Evolutionary conservation across 768 basidiomycete genomes (phyloP).

Genomic region (Termitomyces sp.): DNA sequence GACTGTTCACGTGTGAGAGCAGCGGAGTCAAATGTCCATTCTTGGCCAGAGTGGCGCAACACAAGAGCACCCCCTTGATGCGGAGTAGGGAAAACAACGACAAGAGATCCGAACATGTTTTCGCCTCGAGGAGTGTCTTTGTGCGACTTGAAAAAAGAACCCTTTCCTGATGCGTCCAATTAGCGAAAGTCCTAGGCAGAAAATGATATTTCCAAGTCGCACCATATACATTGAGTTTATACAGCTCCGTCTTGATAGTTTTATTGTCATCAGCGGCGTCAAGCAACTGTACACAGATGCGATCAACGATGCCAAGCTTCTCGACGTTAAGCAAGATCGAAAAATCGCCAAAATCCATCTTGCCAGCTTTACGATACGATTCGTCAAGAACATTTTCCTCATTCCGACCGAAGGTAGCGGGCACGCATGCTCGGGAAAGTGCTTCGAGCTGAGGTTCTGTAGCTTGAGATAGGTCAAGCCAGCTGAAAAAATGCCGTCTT

Average conservation of each 20-base stretch:
- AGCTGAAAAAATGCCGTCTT: neutral
- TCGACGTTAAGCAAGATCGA: conserved; percentile 25
- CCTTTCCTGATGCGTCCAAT: conserved; percentile 25
- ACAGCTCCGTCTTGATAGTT: conserved; percentile 23
- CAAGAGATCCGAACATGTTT: conserved; percentile 49
- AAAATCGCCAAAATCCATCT: conserved; percentile 36
- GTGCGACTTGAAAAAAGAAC: conserved; percentile 47
- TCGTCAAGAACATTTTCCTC: conserved; percentile 26
- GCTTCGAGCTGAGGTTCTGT: conserved; percentile 12
- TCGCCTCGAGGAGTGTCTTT: conserved; percentile 42
- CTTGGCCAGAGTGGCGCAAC: conserved; percentile 28
- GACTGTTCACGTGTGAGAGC: conserved; percentile 7
- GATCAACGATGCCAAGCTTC: neutral
- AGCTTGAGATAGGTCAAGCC: conserved; percentile 3
- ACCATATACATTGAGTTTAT: conserved; percentile 38
- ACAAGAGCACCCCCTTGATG: conserved; percentile 43
- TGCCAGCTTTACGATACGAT: conserved; percentile 42
- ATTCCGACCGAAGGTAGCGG: conserved; percentile 35
- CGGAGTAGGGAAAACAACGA: conserved; percentile 42
- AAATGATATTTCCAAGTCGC: conserved; percentile 1
- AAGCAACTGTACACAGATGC: conserved; percentile 8
- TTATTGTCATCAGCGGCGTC: conserved; percentile 13
- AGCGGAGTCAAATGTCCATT: conserved; percentile 30
- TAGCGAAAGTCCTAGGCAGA: neutral
- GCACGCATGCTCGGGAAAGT: conserved; percentile 31